Evolutionary conservation across 2,329 filamentous ascomycete genomes (phyloP), one percentile per base, ranked within the genome.

Genomic region (Aspergillus melleus): DNA sequence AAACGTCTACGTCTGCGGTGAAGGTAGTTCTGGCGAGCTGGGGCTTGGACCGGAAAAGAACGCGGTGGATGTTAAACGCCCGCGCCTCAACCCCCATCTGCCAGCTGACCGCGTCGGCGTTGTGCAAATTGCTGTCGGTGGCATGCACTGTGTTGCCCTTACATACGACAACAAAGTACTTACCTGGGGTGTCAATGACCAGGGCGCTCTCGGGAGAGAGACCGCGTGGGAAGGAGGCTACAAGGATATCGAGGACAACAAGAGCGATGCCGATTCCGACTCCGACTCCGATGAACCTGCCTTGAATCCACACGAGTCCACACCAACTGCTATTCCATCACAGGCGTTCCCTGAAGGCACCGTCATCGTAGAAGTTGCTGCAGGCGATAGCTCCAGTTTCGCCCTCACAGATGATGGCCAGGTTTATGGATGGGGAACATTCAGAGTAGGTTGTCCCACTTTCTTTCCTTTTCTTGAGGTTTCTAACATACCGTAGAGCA

Each of bases 151-250:
- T 55, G 81, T 90, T 63, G 90, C 88, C 3, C 79, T 95, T 55
- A 94, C 91, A 53, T 84, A 88, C 66, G 89, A 94, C 74, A 91
- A 92, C 80, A 88, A 88, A 77, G 90, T 96, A 66, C 79, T 92
- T 56, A 92, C 90, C 29, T 96, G 91, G 91, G 91, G 91, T 56
- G 91, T 95, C 67, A 95, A 95, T 72, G 91, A 96, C 71, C 88
- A 92, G 70, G 89, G 90, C 63, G 90, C 91, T 9, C 83, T 96
- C 42, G 91, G 91, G 47, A 84, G 91, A 70, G 85, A 90, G 71
- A 93, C 90, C 3, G 79, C 78, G 12, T 89, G 87, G 83, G 85
- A 88, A 2, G 88, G 88, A 52, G 86, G 86, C 55, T 76, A 83
- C 68, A 80, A 79, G 64, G 82, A 84, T 59, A 78, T 83, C 53